Percentiles rank a stretch among this genome's conserved stretches.
Conservation (phyloP, 2,329 filamentous ascomycete species). For the Trichophyton simii region DNA sequence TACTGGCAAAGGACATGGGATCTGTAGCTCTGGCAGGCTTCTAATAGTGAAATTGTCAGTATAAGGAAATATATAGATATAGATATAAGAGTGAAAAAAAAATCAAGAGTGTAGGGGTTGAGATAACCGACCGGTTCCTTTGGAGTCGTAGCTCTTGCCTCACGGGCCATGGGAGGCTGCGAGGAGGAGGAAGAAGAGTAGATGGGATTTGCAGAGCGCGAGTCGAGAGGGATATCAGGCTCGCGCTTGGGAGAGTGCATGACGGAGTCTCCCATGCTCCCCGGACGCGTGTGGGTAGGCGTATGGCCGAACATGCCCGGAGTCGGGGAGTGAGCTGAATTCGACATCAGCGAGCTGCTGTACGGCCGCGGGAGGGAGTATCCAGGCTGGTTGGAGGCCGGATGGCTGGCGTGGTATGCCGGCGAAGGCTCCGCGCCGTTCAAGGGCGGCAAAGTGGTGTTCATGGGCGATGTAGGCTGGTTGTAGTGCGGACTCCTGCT, state of each 20-base stretch:
- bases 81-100: neutral
- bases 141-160: slow-evolving; percentile 24
- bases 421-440: slow-evolving; percentile 27
- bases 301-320: slow-evolving; percentile 23
- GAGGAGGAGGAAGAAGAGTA: slow-evolving; percentile 22
- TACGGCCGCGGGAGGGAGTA: slow-evolving; percentile 27
- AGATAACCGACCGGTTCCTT: slow-evolving; percentile 30
- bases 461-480: slow-evolving; percentile 14
- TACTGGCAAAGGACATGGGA: slow-evolving; percentile 93
- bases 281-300: slow-evolving; percentile 32
- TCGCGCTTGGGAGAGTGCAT: slow-evolving; percentile 34
- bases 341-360: slow-evolving; percentile 23
- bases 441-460: slow-evolving; percentile 27
- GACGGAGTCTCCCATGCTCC: slow-evolving; percentile 23
- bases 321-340: slow-evolving; percentile 24
- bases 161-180: slow-evolving; percentile 24
- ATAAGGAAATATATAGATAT: neutral
- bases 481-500: slow-evolving; percentile 14
- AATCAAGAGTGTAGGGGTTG: neutral
- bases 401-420: slow-evolving; percentile 20
- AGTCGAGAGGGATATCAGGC: slow-evolving; percentile 18
- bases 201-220: slow-evolving; percentile 16
- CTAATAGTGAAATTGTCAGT: slow-evolving; percentile 28
- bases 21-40: slow-evolving; percentile 64
- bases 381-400: slow-evolving; percentile 18